These are phyloP conservation scores for Mucor velutinosus DNA, from an alignment of 371 early-diverging fungal genomes.

Conservation along the genomic window DNA sequence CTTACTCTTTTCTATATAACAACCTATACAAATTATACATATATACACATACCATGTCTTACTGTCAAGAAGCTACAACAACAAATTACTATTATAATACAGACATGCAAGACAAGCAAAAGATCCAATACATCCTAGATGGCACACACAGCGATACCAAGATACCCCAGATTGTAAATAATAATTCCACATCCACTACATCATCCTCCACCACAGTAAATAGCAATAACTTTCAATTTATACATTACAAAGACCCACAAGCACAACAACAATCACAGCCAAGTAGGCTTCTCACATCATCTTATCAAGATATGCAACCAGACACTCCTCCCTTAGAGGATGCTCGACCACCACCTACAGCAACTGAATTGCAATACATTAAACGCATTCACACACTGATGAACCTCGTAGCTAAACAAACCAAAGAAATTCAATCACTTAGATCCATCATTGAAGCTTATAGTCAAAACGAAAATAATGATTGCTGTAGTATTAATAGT, in stretches of 20 bases:
- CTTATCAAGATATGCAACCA: neutral
- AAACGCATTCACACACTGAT: constrained; percentile 24
- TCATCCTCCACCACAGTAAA: neutral
- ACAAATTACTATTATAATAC: neutral
- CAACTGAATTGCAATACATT: constrained; percentile 20
- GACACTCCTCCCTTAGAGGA: neutral
- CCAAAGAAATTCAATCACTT: constrained; percentile 23
- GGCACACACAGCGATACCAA: neutral
- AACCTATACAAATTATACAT: neutral
- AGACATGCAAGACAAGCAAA: constrained; percentile 8
- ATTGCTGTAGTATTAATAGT: constrained; percentile 7
- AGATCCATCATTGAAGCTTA: constrained; percentile 16
- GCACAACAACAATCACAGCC: neutral
- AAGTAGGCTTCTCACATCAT: constrained; percentile 2
- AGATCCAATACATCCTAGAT: constrained; percentile 6
- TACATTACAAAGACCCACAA: neutral
- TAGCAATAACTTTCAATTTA: neutral
- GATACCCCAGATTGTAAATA: constrained; percentile 1
- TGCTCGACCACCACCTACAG: constrained; percentile 11
- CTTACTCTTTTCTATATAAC: neutral
- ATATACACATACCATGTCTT: neutral
- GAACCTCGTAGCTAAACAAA: constrained; percentile 21
- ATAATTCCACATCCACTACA: neutral
- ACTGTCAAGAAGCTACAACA: neutral
- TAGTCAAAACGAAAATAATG: constrained; percentile 8